Conservation (phyloP, 768 basidiomycete species). For the Chalciporus pseudorubinellus region DNA sequence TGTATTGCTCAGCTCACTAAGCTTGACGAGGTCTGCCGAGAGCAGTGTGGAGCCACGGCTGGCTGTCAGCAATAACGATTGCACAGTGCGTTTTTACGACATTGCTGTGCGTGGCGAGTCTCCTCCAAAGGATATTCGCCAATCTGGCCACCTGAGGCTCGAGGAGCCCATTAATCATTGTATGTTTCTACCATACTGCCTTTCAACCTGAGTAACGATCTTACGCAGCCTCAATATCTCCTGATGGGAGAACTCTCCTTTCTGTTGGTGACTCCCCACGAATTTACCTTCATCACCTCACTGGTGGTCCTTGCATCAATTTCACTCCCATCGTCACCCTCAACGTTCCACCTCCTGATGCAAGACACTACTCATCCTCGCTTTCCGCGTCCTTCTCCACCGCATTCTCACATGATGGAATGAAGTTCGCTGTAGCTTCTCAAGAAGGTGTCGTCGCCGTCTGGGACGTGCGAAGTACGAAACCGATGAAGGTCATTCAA, state of each 20-base stretch:
- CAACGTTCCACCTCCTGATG: conserved; percentile 56
- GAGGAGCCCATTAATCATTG: conserved; percentile 81
- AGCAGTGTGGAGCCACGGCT: conserved; percentile 74
- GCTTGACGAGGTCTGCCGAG: conserved; percentile 55
- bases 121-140: conserved; percentile 41
- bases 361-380: conserved; percentile 39
- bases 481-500: conserved; percentile 66
- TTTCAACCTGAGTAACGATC: conserved; percentile 9
- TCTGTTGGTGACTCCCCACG: conserved; percentile 90
- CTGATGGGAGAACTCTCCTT: conserved; percentile 81
- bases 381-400: conserved; percentile 77
- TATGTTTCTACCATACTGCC: conserved; percentile 36
- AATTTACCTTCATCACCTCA: conserved; percentile 77
- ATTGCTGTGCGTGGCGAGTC: conserved; percentile 53
- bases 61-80: conserved; percentile 85
- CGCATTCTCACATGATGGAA: conserved; percentile 71
- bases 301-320: conserved; percentile 57
- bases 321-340: conserved; percentile 71
- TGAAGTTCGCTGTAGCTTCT: conserved; percentile 79
- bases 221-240: conserved; percentile 77
- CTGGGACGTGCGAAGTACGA: conserved; percentile 78
- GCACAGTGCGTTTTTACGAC: conserved; percentile 77
- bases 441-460: conserved; percentile 80
- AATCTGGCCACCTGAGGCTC: conserved; percentile 54
- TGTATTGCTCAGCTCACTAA: conserved; percentile 62